Evolutionary conservation across 1,284 basidiomycete species (phyloP), one percentile per base, ranked within the genome.

Genomic region (Ceratobasidium sp.): DNA sequence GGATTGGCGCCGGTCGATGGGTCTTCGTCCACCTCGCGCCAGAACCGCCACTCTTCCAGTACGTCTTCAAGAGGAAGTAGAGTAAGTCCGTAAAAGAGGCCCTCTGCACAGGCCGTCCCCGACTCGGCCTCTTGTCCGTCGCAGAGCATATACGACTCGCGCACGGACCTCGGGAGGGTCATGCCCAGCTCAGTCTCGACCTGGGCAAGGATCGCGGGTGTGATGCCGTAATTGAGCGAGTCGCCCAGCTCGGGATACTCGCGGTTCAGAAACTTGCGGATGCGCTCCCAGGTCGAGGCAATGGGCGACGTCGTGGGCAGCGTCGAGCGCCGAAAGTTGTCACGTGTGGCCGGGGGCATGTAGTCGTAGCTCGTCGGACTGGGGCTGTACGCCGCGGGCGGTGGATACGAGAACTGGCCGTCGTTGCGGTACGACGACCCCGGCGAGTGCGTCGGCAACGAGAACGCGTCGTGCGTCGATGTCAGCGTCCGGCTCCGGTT

Each of bases 41-140:
- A 97, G 77, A 96, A 96, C 52, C 85, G 81, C 93, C 94, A 97
- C 79, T 98, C 95, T 71, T 94, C 89, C 69, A 94, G 82, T 27
- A 96, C 92, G 73, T 93, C 91, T 75, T 98, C 95, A 38, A 96
- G 83, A 12, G 93, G 92, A 4, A 96, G 80, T 22, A 95, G 82
- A 6, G 87, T 88, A 15, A 96, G 81, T 31, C 94, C 93, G 75
- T 93, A 95, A 79, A 96, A 94, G 34, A 96, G 82, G 25, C 94
- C 94, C 73, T 93, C 91, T n/a, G 90, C 85, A 76, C 90, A 92
- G 10, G 90, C 91, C 42, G 91, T 89, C 27, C 90, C 82, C 17
- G 89, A 91, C 77, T 95, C 93, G 25, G 92, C 86, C 77, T 96
- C 93, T 77, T 96, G 93, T 15, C 93, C 93, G 75, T 96, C 92